Evolutionary conservation across 2,329 filamentous ascomycete genomes (phyloP).

Genomic region (Pezicula carpinea): DNA sequence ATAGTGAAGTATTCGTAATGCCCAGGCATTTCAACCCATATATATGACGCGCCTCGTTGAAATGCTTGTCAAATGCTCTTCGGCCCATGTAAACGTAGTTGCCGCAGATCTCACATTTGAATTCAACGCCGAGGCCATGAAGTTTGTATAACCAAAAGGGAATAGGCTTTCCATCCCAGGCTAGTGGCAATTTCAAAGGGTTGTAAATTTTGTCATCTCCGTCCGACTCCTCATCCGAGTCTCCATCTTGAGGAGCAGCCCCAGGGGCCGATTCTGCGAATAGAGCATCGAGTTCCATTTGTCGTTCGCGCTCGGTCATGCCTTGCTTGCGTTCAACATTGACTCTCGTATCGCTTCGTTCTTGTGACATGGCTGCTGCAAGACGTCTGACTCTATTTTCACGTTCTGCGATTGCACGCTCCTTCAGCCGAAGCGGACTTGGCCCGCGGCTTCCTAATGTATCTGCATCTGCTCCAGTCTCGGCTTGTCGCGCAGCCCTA

Average conservation of each 20-base stretch:
- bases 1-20: constrained; percentile 85
- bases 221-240: constrained; percentile 64
- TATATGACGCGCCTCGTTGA: constrained; percentile 88
- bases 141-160: constrained; percentile 98
- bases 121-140: constrained; percentile 91
- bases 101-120: constrained; percentile 92
- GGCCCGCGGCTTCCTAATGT: constrained; percentile 24
- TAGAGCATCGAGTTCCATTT: constrained; percentile 87
- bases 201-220: constrained; percentile 92
- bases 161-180: constrained; percentile 98
- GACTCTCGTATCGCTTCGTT: constrained; percentile 82
- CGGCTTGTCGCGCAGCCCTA: constrained; percentile 45
- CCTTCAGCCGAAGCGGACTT: constrained; percentile 60
- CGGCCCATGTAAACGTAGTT: constrained; percentile 99
- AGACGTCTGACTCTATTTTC: constrained; percentile 81
- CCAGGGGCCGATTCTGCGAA: constrained; percentile 52
- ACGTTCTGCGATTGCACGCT: constrained; percentile 83
- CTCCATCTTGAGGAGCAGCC: constrained; percentile 33
- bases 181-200: constrained; percentile 88
- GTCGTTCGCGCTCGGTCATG: constrained; percentile 94
- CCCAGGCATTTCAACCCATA: constrained; percentile 92
- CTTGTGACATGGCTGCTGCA: constrained; percentile 75
- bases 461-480: constrained; percentile 25
- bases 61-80: constrained; percentile 96
- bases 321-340: constrained; percentile 96